Conservation (phyloP, 495 filamentous ascomycete genomes). For the Rhizodiscina lignyota region DNA sequence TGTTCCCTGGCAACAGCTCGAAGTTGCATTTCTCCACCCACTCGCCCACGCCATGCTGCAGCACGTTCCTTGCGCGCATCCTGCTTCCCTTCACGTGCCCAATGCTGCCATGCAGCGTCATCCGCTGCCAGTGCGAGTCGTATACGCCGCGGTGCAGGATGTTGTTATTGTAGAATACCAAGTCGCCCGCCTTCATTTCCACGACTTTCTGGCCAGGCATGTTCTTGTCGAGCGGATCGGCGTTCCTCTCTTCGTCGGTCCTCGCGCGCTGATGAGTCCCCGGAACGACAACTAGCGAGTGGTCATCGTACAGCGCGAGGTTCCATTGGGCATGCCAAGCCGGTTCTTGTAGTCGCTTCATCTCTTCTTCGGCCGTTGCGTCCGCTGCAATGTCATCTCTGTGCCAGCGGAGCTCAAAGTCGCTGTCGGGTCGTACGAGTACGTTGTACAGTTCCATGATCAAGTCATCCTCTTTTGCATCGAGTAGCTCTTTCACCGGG, state of each 20-base stretch:
- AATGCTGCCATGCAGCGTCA: conserved; percentile 72
- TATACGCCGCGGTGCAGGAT: conserved; percentile 75
- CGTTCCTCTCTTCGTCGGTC: conserved; percentile 45
- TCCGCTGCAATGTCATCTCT: conserved; percentile 53
- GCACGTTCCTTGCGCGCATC: conserved; percentile 54
- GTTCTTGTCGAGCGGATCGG: conserved; percentile 35
- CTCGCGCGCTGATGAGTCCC: conserved; percentile 50
- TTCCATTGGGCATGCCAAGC: conserved; percentile 61
- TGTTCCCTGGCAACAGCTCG: conserved; percentile 29
- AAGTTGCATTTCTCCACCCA: conserved; percentile 43
- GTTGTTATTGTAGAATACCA: conserved; percentile 78
- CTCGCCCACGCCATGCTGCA: conserved; percentile 70
- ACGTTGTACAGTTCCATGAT: conserved; percentile 73
- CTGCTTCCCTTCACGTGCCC: conserved; percentile 37
- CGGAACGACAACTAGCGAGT: conserved; percentile 50
- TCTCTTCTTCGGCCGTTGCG: conserved; percentile 38
- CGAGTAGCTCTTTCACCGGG: conserved; percentile 40
- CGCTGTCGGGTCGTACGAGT: conserved; percentile 45
- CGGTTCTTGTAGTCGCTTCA: conserved; percentile 13
- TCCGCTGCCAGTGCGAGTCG: conserved; percentile 32
- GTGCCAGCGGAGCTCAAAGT: conserved; percentile 63
- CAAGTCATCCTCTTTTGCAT: conserved; percentile 25
- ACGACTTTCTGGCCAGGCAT: conserved; percentile 49
- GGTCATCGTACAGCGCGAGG: conserved; percentile 50
- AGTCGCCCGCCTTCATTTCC: conserved; percentile 48